phyloP scores from a whole-genome alignment of 1,139 yeast genomes.

The Saccharomycopsis phalli region DNA sequence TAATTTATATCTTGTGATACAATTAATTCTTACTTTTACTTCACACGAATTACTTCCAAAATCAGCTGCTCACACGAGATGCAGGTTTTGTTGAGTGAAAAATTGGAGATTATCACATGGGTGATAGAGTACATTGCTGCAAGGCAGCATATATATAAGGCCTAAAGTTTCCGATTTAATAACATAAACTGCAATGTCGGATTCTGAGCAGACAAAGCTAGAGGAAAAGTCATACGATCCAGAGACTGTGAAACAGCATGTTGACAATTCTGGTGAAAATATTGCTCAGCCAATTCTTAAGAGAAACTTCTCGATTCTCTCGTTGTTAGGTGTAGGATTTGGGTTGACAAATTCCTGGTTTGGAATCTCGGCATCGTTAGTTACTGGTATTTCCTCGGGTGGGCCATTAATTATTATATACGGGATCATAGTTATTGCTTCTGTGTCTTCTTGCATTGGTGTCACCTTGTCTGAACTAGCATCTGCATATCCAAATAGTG shows the following conservation, averaged over 20 bases:
- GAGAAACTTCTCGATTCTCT: slow-evolving; percentile 37
- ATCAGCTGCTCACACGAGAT: neutral
- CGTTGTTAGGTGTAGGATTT: slow-evolving; percentile 55
- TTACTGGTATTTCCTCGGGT: slow-evolving; percentile 56
- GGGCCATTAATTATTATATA: slow-evolving; percentile 62
- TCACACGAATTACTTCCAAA: too few species aligned
- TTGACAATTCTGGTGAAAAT: neutral
- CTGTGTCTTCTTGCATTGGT: slow-evolving; percentile 42
- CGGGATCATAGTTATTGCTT: slow-evolving; percentile 57
- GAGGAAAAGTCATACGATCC: slow-evolving; percentile 7
- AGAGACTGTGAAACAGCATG: slow-evolving; percentile 11
- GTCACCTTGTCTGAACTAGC: slow-evolving; percentile 45
- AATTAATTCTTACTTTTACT: too few species aligned
- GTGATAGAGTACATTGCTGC: neutral
- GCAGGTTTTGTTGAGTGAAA: neutral
- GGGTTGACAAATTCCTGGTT: slow-evolving; percentile 67
- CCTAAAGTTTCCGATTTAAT: neutral
- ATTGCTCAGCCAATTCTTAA: slow-evolving; percentile 23
- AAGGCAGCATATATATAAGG: neutral
- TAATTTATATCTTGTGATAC: too few species aligned
- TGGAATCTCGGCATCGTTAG: slow-evolving; percentile 55
- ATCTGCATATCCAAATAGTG: slow-evolving; percentile 55
- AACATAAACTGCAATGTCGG: neutral
- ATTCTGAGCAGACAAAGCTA: neutral
- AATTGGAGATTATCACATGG: neutral